Base-by-base conservation (phyloP, 306 rosid species). In the Sphenostylis stenocarpa region DNA sequence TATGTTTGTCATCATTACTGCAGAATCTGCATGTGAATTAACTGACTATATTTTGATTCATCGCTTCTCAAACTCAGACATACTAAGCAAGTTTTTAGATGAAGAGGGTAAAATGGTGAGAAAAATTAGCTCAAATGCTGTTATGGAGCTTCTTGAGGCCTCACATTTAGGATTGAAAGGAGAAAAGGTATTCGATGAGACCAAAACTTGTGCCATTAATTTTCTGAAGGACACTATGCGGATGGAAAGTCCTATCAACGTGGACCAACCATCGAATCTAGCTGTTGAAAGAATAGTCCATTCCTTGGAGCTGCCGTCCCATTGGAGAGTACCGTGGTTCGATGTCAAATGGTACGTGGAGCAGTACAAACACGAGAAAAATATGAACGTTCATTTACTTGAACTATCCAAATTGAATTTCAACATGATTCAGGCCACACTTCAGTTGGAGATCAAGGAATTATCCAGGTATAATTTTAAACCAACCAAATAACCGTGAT, bases 261-360 rank as follows among this genome's bases (percentile, higher is more conserved):
- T 11, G 5, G 21, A 80, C 5, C 7, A 31, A 0, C 1, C 3
- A 16, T 12, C 15, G 5, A 12, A 33, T 12, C 0, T 5, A 1
- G 41, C 26, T 70, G 16, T 4, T 52, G 51, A 86, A 21, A 51
- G 29, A 75, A 80, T 82, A 80, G 70, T 10, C 41, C 91, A 78
- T 81, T 83, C 83, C 2, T 55, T 89, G 84, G 87, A 88, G 64
- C 74, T 86, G 76, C 82, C 97, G 0, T 77, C 82, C 4, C 88
- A 85, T 20, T 79, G 88, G 90, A 86, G 97, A 73, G 89, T 88
- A 1, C 49, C 58, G 4, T 91, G 94, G 97, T 91, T 87, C 60
- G 84, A 89, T 0, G 86, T 89, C 1, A 82, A 69, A 83, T 82
- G 94, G 91, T 87, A 89, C 6, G 71, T 82, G 1, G 73, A 55